Conservation (phyloP, 129 eudicot genomes). For the Tagetes patula region DNA sequence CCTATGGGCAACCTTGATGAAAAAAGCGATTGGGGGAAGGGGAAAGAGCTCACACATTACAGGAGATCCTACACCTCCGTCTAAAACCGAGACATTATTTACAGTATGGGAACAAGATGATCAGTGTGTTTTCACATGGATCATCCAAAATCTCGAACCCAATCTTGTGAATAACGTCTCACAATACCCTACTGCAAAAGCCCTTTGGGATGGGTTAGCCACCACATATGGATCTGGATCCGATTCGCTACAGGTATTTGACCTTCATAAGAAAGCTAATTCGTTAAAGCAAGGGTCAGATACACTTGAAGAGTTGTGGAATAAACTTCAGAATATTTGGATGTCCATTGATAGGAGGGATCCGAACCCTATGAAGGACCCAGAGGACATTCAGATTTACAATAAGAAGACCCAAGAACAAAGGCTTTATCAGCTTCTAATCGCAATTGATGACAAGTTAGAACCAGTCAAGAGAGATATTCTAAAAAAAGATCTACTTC, state of each 20-base stretch:
- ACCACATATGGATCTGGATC: neutral
- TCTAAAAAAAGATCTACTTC: neutral
- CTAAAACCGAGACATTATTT: neutral
- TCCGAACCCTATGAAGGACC: neutral
- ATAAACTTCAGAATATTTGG: neutral
- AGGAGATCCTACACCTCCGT: neutral
- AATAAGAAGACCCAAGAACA: neutral
- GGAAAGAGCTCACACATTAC: neutral
- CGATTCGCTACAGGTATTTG: neutral
- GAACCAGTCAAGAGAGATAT: neutral
- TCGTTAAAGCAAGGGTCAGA: neutral
- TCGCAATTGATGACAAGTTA: neutral
- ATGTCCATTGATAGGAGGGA: neutral
- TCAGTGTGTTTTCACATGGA: neutral
- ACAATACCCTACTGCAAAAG: neutral
- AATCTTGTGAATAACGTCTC: neutral
- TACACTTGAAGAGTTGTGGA: neutral
- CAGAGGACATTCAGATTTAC: neutral
- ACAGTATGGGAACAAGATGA: neutral
- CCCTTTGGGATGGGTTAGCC: neutral
- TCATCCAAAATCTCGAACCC: neutral
- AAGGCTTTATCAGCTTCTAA: neutral
- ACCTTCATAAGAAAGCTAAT: neutral
- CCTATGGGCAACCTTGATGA: neutral
- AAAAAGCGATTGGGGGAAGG: constrained; percentile 1